These are phyloP conservation scores for Mallotus repandus DNA, from an alignment of 441 rosid genomes.

Conservation along the genomic window DNA sequence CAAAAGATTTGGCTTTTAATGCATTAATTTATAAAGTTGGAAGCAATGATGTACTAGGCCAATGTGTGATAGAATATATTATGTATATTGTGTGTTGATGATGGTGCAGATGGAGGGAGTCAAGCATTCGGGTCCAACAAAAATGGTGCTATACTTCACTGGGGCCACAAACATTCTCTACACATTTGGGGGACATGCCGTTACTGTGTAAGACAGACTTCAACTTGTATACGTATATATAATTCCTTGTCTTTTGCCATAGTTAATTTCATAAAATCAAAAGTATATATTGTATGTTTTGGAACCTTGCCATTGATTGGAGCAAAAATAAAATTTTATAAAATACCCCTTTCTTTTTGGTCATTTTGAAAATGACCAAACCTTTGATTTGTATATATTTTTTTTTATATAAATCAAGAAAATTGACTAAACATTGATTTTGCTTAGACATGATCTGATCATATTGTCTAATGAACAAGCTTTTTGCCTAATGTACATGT, in stretches of 20 bases:
- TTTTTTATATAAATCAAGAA: neutral
- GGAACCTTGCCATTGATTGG: neutral
- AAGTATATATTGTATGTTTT: neutral
- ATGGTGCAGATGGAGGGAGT: slow-evolving; percentile 59
- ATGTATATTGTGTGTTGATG: neutral
- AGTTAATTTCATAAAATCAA: neutral
- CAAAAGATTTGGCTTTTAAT: too few relatives aligned
- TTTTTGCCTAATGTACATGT: neutral
- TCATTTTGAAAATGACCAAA: slow-evolving; percentile 40
- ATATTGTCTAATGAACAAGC: slow-evolving; percentile 1
- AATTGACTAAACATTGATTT: neutral
- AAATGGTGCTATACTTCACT: slow-evolving; percentile 86
- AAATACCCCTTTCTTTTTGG: neutral
- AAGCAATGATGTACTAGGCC: neutral
- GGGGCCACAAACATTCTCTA: slow-evolving; percentile 97
- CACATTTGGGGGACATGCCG: slow-evolving; percentile 98
- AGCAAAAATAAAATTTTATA: neutral
- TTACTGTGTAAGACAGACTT: slow-evolving; percentile 77
- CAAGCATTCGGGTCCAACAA: slow-evolving; percentile 70
- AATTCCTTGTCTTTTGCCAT: slow-evolving; percentile 27
- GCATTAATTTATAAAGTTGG: too few relatives aligned
- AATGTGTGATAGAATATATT: neutral
- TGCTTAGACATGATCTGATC: slow-evolving; percentile 11
- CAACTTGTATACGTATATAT: too few relatives aligned
- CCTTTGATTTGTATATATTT: slow-evolving; percentile 10